phyloP scores from a whole-genome alignment of 371 early-diverging fungal species.

The Apophysomyces elegans region DNA sequence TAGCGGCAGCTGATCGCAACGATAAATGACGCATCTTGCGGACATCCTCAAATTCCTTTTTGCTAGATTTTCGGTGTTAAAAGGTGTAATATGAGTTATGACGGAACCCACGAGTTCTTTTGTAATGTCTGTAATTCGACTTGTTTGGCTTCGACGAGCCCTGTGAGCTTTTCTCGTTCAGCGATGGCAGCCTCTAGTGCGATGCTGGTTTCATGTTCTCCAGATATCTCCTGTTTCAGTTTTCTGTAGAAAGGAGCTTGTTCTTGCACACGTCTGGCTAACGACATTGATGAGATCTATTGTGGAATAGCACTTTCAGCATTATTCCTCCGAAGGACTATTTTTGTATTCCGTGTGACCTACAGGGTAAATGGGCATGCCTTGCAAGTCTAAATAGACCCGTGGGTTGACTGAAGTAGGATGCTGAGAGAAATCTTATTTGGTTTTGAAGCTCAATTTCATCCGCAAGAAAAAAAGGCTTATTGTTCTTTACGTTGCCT shows the following conservation, averaged over 20 bases:
- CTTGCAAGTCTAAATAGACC: background rate
- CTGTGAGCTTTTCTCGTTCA: conserved; percentile 20
- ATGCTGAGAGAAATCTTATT: too few relatives aligned
- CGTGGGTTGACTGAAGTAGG: background rate
- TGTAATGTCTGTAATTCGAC: conserved; percentile 12
- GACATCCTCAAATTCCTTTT: conserved; percentile 42
- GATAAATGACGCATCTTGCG: conserved; percentile 44
- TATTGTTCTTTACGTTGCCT: too few relatives aligned
- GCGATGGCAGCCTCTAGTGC: conserved; percentile 18
- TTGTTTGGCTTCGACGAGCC: conserved; percentile 16
- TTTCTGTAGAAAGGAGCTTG: conserved; percentile 17
- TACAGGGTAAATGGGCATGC: background rate
- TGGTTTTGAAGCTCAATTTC: too few relatives aligned
- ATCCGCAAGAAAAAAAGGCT: too few relatives aligned
- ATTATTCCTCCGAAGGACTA: conserved; percentile 5
- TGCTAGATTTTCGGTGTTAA: conserved; percentile 21
- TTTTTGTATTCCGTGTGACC: conserved; percentile 1
- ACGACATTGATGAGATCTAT: conserved; percentile 4
- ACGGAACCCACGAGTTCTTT: conserved; percentile 22
- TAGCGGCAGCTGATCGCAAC: conserved; percentile 44
- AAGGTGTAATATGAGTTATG: background rate
- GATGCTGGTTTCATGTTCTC: conserved; percentile 16
- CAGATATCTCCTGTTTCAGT: conserved; percentile 14
- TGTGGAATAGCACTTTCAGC: background rate
- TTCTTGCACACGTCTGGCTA: conserved; percentile 19